Evolutionary conservation across 2,329 filamentous ascomycete species (phyloP).

Genomic region (Ascochyta clinopodiicola): DNA sequence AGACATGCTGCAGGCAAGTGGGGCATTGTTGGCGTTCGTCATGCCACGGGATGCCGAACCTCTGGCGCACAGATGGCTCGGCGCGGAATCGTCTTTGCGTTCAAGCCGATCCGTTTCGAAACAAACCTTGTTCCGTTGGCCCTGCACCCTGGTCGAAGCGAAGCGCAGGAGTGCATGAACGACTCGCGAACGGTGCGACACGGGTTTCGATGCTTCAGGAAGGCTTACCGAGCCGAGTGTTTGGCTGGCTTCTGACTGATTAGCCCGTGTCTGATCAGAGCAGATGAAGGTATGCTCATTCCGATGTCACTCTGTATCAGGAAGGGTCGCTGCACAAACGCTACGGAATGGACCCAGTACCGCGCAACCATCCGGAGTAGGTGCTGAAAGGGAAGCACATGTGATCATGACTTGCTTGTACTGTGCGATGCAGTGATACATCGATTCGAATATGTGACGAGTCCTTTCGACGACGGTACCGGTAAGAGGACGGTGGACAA

Average conservation of each 20-base stretch:
- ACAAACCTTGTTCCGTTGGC: slow-evolving; percentile 15
- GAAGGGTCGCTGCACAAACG: slow-evolving; percentile 7
- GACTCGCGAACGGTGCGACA: slow-evolving; percentile 6
- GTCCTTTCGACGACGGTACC: background rate
- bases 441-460: slow-evolving; percentile 7
- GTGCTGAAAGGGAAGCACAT: slow-evolving; percentile 12
- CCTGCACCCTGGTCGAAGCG: slow-evolving; percentile 10
- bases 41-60: slow-evolving; percentile 16
- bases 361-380: slow-evolving; percentile 10
- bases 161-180: slow-evolving; percentile 15
- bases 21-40: slow-evolving; percentile 11
- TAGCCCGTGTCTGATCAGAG: background rate
- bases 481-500: slow-evolving; percentile 3
- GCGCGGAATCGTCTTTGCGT: slow-evolving; percentile 5
- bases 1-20: slow-evolving; percentile 14
- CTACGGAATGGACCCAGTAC: slow-evolving; percentile 8
- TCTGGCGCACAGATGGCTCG: slow-evolving; percentile 10
- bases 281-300: slow-evolving; percentile 5
- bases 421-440: slow-evolving; percentile 13
- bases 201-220: background rate
- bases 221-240: slow-evolving; percentile 3
- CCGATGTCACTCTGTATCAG: slow-evolving; percentile 11
- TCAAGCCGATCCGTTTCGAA: slow-evolving; percentile 16
- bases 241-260: background rate
- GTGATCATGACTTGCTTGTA: slow-evolving; percentile 8